These are phyloP conservation scores for Knoxdaviesia capensis DNA, from an alignment of 2,329 filamentous ascomycete species.

Conservation along the genomic window DNA sequence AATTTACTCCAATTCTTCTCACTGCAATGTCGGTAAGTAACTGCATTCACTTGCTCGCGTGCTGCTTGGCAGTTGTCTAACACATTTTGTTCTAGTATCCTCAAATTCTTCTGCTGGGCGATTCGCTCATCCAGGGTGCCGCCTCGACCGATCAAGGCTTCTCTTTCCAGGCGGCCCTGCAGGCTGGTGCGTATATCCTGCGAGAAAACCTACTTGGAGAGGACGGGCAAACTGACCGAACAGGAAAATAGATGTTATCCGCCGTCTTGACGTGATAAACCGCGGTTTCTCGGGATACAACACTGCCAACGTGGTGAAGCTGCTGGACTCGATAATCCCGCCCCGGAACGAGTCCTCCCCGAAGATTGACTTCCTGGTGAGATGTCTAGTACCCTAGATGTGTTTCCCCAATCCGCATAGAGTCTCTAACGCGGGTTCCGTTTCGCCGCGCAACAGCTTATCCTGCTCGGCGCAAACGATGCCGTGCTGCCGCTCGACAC, in stretches of 20 bases:
- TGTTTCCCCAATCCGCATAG: too few species aligned
- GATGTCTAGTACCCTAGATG: constrained; percentile 8
- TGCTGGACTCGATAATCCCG: constrained; percentile 52
- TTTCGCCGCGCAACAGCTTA: constrained; percentile 24
- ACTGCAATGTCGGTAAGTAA: too few species aligned
- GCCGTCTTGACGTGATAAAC: constrained; percentile 72
- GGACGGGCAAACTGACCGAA: not conserved
- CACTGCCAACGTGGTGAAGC: constrained; percentile 49
- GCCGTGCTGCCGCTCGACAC: constrained; percentile 44
- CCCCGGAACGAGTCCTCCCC: constrained; percentile 33
- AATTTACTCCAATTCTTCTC: too few species aligned
- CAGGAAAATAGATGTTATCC: constrained; percentile 39
- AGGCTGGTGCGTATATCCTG: constrained; percentile 32
- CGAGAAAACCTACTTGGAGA: not conserved
- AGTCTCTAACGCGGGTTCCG: not conserved
- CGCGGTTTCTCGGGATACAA: constrained; percentile 78
- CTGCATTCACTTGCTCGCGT: too few species aligned
- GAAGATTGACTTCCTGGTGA: constrained; percentile 47
- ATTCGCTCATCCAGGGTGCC: constrained; percentile 64
- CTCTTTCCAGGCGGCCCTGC: constrained; percentile 52
- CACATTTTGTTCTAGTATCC: constrained; percentile 23
- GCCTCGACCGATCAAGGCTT: constrained; percentile 45
- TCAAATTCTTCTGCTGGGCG: constrained; percentile 70
- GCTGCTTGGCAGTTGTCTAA: too few species aligned
- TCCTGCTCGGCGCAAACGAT: constrained; percentile 86